Base-by-base conservation (phyloP, 805 yeast genomes). In the Cyberlindnera americana region DNA sequence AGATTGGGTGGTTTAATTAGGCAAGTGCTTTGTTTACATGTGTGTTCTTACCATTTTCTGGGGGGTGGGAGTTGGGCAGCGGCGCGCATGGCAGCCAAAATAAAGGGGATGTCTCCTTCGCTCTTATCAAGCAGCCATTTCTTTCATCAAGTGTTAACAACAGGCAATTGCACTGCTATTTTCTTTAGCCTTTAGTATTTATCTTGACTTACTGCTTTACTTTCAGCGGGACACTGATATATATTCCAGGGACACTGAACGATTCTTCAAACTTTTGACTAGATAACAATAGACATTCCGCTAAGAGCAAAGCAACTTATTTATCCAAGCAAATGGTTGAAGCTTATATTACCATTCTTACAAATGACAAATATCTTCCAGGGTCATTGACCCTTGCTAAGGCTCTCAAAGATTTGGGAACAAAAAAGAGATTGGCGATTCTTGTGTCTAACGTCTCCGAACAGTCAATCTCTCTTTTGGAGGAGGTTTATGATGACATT, bases 361-460 rank as follows among this genome's bases (percentile, higher is more conserved):
- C 73, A 45, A 65, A 70, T 33, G 58, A 69, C 17, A 62, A 61
- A 33, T 78, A 78, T 54, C 54, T 78, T 18, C 77, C 82, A 2
- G 83, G 83, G 4, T 71, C 78, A 0, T 59, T 77, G 26, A 72
- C 74, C 2, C 49, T 77, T 35, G 81, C 74, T 3, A 45, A 47
- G 15, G 61, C 64, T 24, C 46, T 70, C 12, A 56, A 52, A 24
- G 53, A 49, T n/a, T 15, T 47, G 11, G 37, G 37, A 1, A 46
- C 52, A 10, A 18, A 32, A n/a, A 44, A 33, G 26, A 34, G 15
- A 14, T 33, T 50, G 10, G 50, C 28, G 24, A 43, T 28, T 6
- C 57, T 38, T 39, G 38, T 45, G 15, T 23, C 44, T 29, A 37
- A 39, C 29, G 37, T 47, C 2, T 40, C 48, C 4, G 62, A 35